Base-by-base conservation (phyloP, 2,329 filamentous ascomycete species). In the Alternaria atra region DNA sequence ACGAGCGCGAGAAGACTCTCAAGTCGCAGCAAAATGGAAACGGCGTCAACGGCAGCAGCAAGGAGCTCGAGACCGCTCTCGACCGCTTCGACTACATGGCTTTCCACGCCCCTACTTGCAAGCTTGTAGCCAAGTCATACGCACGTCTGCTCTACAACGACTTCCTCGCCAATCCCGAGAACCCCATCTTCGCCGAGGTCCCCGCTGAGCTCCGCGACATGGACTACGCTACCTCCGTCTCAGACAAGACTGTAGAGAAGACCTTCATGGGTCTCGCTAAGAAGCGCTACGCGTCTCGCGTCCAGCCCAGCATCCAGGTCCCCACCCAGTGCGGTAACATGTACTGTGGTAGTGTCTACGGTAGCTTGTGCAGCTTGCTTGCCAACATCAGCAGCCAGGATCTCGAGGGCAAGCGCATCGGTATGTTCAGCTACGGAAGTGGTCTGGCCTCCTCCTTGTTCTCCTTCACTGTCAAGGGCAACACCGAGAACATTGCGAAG, bases 321-420 rank as follows among this genome's bases (percentile, higher is more conserved):
- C 83, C 83, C 8, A 85, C 83, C 66, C 80, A 81, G 78, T 85
- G 83, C 77, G 83, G 83, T 56, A 85, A 85, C 81, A 85, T 85
- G 83, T 85, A 85, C 81, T 83, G 80, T 64, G 83, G 81, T 30
- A 83, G 81, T 61, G 83, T 85, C 54, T 85, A 84, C 76, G 80
- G 78, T 59, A 83, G 82, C 65, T 78, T 85, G 60, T 78, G 79
- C 70, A 83, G 82, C 52, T 71, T 85, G 59, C 65, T 85, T 60
- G 69, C 78, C 73, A 84, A 84, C 69, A 71, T 84, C 42, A 72
- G 75, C 68, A 80, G 77, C 65, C 76, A 80, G 52, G 76, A 80
- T 20, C 71, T 83, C n/a, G 78, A 81, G 68, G 83, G 82, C 74
- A 84, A 84, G 80, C 80, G 82, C 56, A 74, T 85, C 61, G 82